Conservation (phyloP, 441 rosid species). For the Pelargonium myrrhifolium region DNA sequence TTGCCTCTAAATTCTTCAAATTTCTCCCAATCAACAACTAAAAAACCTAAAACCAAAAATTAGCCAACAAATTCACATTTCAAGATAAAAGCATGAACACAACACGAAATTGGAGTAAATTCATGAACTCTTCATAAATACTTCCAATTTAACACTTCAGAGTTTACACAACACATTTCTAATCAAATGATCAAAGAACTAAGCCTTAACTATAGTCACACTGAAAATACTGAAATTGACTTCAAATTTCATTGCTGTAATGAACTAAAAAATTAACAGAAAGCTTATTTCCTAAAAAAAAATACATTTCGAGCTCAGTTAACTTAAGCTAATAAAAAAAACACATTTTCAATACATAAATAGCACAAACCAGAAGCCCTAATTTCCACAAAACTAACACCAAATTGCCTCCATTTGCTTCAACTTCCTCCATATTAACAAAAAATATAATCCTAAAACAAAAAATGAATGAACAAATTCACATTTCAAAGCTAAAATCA, state of each 20-base stretch:
- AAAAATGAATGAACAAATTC: background rate
- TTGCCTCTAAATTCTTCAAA: constrained; percentile 9
- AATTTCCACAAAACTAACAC: background rate
- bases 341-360: background rate
- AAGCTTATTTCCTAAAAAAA: background rate
- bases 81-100: background rate
- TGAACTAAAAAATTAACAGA: background rate
- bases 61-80: background rate
- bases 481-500: background rate
- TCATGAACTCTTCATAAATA: background rate
- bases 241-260: background rate
- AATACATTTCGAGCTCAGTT: constrained; percentile 13
- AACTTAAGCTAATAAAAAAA: background rate
- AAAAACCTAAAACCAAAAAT: no score
- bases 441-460: background rate
- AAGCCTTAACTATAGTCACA: background rate
- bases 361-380: background rate
- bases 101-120: background rate
- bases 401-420: background rate
- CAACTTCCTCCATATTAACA: background rate
- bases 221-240: background rate
- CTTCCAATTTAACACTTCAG: no score
- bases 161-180: background rate
- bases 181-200: background rate
- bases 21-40: background rate